Conservation (phyloP, 352 stramenopile species). For the Phytophthora podocarpi region DNA sequence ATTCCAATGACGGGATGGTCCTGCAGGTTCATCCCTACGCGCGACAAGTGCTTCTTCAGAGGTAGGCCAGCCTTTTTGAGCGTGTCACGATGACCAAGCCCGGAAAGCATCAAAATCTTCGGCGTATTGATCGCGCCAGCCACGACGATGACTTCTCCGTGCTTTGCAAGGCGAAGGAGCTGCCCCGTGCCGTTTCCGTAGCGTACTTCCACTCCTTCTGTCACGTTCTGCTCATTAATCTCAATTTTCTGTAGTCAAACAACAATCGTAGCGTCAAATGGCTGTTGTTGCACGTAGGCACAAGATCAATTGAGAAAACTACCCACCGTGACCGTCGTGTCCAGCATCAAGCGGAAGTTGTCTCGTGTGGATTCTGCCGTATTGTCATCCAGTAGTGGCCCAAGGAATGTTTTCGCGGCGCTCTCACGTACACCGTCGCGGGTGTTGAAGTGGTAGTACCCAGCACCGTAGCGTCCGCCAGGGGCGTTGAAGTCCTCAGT, state of each 20-base stretch:
- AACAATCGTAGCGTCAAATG: constrained; percentile 4
- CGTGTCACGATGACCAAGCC: constrained; percentile 47
- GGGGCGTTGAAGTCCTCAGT: constrained; percentile 86
- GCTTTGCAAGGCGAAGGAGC: constrained; percentile 43
- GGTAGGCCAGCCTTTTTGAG: constrained; percentile 54
- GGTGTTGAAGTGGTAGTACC: constrained; percentile 91
- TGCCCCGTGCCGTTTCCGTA: constrained; percentile 41
- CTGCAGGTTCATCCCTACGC: constrained; percentile 89
- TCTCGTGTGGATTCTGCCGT: constrained; percentile 32
- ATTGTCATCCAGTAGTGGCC: constrained; percentile 48
- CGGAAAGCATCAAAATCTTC: constrained; percentile 82
- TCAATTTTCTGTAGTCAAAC: constrained; percentile 45
- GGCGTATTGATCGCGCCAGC: constrained; percentile 89
- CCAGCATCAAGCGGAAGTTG: constrained; percentile 62
- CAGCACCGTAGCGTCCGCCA: constrained; percentile 62
- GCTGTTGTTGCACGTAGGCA: not conserved
- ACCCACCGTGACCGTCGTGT: constrained; percentile 65
- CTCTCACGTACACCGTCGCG: constrained; percentile 82
- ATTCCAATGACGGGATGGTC: constrained; percentile 87
- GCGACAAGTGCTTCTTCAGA: constrained; percentile 68
- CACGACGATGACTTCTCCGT: constrained; percentile 72
- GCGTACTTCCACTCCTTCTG: constrained; percentile 49
- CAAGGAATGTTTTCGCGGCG: constrained; percentile 74
- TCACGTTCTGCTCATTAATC: constrained; percentile 47
- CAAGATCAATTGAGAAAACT: not conserved